phyloP scores from a whole-genome alignment of 345 rosid genomes.

The Durio zibethinus region DNA sequence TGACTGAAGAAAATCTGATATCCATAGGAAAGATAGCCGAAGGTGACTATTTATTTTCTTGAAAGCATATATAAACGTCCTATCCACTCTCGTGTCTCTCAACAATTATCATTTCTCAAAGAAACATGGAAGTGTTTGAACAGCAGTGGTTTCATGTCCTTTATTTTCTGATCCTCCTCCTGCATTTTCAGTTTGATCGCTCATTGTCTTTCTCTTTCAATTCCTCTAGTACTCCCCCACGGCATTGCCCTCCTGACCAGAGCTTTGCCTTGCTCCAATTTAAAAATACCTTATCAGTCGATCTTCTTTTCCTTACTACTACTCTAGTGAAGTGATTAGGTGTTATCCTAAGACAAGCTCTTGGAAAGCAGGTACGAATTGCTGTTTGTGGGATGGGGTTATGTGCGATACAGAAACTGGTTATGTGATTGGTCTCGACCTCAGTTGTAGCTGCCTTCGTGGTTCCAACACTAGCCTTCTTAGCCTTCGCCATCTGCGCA shows the following conservation, averaged over 20 bases:
- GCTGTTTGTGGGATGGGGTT: constrained; percentile 32
- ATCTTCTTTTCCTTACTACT: background rate
- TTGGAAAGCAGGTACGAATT: background rate
- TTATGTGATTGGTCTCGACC: constrained; percentile 28
- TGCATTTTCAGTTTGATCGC: too few relatives aligned
- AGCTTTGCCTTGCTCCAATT: background rate
- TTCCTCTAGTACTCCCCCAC: background rate
- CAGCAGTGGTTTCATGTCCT: too few relatives aligned
- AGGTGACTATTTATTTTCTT: too few relatives aligned
- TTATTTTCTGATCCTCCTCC: too few relatives aligned
- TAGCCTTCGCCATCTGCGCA: too few relatives aligned
- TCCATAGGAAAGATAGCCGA: too few relatives aligned
- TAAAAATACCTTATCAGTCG: background rate
- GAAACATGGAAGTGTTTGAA: too few relatives aligned
- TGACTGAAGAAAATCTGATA: too few relatives aligned
- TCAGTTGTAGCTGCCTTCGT: constrained; percentile 3
- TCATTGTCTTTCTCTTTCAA: background rate
- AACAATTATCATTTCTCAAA: too few relatives aligned
- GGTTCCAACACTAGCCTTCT: too few relatives aligned
- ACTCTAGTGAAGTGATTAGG: background rate
- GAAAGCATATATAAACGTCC: too few relatives aligned
- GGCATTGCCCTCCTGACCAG: background rate
- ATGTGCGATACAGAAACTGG: constrained; percentile 4
- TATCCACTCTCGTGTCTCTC: too few relatives aligned
- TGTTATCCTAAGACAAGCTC: background rate